A percentile compares a stretch with the other conserved stretches of the same genome.
Conservation (phyloP, 805 yeast species). For the Schizosaccharomyces cryophilus region DNA sequence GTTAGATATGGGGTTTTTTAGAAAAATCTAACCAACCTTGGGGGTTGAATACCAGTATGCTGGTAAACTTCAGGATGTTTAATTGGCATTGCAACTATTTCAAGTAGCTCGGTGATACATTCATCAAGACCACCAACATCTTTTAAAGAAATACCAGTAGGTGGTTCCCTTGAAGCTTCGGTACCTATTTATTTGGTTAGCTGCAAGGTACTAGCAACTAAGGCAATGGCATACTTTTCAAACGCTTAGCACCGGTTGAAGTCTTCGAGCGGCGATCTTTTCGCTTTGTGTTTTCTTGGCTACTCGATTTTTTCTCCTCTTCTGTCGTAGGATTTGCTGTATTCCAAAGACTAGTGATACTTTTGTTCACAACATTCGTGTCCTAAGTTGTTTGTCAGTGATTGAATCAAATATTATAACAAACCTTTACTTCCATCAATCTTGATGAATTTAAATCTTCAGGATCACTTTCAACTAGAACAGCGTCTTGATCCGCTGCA, state of each 20-base stretch:
- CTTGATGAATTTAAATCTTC: constrained; percentile 20
- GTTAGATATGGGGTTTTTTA: constrained; percentile 15
- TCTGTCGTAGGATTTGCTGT: neutral
- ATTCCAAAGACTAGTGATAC: constrained; percentile 48
- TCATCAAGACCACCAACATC: constrained; percentile 77
- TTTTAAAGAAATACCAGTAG: constrained; percentile 38
- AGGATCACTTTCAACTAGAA: constrained; percentile 16
- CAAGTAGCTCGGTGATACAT: constrained; percentile 68
- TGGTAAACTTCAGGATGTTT: constrained; percentile 76
- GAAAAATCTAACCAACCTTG: constrained; percentile 14
- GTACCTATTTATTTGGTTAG: constrained; percentile 8
- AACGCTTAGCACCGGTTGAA: neutral
- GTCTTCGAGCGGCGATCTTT: neutral
- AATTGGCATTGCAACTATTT: constrained; percentile 74
- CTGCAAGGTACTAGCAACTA: constrained; percentile 4
- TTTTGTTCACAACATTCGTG: constrained; percentile 46
- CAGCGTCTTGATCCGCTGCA: constrained; percentile 11
- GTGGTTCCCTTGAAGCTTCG: constrained; percentile 14
- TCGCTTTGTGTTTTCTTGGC: neutral
- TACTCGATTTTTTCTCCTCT: constrained; percentile 9
- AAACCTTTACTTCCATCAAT: constrained; percentile 29
- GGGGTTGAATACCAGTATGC: constrained; percentile 82
- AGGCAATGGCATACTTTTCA: neutral
- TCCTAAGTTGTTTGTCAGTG: constrained; percentile 14
- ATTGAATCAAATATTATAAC: constrained; percentile 7